Conservation (phyloP, 164 flowering plant species). For the Chimonanthus salicifolius region DNA sequence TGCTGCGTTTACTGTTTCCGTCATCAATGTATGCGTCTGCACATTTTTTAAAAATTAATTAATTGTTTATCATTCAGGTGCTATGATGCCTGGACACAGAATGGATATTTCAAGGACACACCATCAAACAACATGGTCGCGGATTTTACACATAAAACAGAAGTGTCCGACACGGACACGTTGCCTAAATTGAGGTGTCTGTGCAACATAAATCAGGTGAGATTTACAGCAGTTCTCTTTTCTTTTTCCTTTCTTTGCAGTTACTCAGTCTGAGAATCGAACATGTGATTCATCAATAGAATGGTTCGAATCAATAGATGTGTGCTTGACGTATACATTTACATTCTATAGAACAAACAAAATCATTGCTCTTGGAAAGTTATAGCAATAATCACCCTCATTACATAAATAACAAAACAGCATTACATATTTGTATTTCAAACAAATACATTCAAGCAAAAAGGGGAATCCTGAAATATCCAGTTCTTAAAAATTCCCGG, state of each 20-base stretch:
- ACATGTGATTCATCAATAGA: neutral
- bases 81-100: too few relatives aligned
- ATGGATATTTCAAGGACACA: too few relatives aligned
- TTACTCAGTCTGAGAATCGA: neutral
- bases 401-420: too few relatives aligned
- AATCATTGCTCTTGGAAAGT: neutral
- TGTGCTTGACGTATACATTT: neutral
- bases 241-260: too few relatives aligned
- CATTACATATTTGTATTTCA: too few relatives aligned
- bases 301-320: neutral
- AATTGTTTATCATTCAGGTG: too few relatives aligned
- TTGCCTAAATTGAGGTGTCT: neutral
- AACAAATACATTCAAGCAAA: neutral
- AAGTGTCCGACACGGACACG: too few relatives aligned
- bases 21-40: slow-evolving; percentile 18
- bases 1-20: slow-evolving; percentile 12
- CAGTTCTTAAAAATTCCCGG: too few relatives aligned
- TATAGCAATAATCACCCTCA: neutral
- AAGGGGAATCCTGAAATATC: neutral
- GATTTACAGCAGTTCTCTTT: neutral
- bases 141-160: too few relatives aligned
- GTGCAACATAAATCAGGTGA: slow-evolving; percentile 4
- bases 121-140: too few relatives aligned
- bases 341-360: neutral
- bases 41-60: slow-evolving; percentile 2